phyloP scores from a whole-genome alignment of 2,329 filamentous ascomycete species.

The Paracorniculantispora psalliotae region DNA sequence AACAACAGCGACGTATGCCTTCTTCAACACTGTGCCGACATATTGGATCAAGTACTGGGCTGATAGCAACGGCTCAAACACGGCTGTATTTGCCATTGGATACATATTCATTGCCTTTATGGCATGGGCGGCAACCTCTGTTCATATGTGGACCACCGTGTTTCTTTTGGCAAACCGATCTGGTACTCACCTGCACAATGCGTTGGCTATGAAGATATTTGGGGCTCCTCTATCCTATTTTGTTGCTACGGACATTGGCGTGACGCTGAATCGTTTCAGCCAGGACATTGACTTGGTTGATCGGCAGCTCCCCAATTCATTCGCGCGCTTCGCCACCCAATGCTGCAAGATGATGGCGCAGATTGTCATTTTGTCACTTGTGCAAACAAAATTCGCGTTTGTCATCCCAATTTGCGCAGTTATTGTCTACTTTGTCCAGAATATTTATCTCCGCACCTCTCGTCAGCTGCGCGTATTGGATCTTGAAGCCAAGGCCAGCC shows the following conservation, averaged over 20 bases:
- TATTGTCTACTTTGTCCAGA: constrained; percentile 23
- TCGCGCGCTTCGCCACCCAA: constrained; percentile 28
- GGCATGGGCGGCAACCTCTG: constrained; percentile 25
- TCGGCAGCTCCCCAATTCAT: constrained; percentile 29
- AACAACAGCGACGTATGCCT: constrained; percentile 23
- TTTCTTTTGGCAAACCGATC: constrained; percentile 34
- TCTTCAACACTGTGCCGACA: constrained; percentile 33
- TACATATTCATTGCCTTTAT: constrained; percentile 33
- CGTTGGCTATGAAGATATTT: constrained; percentile 13
- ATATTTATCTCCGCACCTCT: constrained; percentile 43
- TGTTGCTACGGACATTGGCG: constrained; percentile 33
- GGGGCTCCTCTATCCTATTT: constrained; percentile 35
- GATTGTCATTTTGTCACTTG: constrained; percentile 36
- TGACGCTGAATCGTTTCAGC: constrained; percentile 37
- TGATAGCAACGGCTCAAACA: constrained; percentile 20
- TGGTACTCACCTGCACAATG: constrained; percentile 23
- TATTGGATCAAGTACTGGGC: constrained; percentile 39
- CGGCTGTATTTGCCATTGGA: constrained; percentile 30
- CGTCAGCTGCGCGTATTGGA: constrained; percentile 52
- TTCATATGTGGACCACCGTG: constrained; percentile 22
- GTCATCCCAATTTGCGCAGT: constrained; percentile 34
- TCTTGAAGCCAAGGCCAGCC: constrained; percentile 46
- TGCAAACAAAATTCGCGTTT: constrained; percentile 39
- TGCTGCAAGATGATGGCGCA: constrained; percentile 37
- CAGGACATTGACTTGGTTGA: constrained; percentile 38